Conservation (phyloP, 352 stramenopile genomes). For the Globisporangium solare region DNA sequence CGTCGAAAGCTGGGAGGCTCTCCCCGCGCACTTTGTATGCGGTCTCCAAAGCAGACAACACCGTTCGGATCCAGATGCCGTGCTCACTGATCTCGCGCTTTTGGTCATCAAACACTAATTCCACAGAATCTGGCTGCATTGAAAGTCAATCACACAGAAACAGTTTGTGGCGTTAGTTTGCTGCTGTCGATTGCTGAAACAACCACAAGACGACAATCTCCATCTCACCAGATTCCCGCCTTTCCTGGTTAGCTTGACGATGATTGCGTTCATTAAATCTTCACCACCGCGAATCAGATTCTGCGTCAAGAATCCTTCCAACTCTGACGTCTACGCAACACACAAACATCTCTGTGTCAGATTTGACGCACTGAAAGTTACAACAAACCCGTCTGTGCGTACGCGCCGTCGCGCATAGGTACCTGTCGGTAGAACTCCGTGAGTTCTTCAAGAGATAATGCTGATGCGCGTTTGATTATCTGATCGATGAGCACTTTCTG, state of each 20-base stretch:
- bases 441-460: conserved; percentile 16
- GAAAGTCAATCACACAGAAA: background rate
- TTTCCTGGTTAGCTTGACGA: conserved; percentile 36
- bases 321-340: conserved; percentile 26
- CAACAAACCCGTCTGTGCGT: background rate
- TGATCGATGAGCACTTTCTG: conserved; percentile 13
- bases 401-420: background rate
- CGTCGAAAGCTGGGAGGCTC: conserved; percentile 8
- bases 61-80: conserved; percentile 48
- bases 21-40: conserved; percentile 26
- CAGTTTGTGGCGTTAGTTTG: background rate
- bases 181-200: background rate
- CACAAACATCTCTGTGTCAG: background rate
- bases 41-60: conserved; percentile 22
- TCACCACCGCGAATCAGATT: conserved; percentile 56
- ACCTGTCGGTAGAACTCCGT: conserved; percentile 14
- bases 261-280: conserved; percentile 70
- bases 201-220: background rate
- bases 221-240: conserved; percentile 31
- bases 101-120: conserved; percentile 39
- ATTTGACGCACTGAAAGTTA: background rate
- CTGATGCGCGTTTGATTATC: conserved; percentile 9
- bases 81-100: conserved; percentile 42
- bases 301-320: conserved; percentile 40
- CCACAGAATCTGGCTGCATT: conserved; percentile 23